Evolutionary conservation across 2,329 filamentous ascomycete species (phyloP).

Genomic region (Fusarium sp.): DNA sequence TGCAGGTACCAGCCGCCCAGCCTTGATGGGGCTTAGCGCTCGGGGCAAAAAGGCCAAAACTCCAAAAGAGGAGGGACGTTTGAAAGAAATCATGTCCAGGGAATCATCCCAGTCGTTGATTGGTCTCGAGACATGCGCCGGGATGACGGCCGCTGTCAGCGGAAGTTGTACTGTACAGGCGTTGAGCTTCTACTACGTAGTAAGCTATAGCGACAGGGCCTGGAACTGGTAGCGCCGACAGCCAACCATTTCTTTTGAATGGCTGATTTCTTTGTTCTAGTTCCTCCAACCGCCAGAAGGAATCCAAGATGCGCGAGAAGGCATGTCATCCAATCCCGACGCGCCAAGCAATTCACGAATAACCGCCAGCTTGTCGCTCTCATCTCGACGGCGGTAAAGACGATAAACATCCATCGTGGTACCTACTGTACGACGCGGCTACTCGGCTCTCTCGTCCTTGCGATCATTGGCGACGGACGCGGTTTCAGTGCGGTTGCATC

Average conservation of each 20-base stretch:
- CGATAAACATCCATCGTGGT: conserved; percentile 5
- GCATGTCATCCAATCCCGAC: conserved; percentile 35
- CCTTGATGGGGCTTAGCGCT: conserved; percentile 26
- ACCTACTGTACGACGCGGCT: conserved; percentile 10
- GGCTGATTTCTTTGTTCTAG: conserved; percentile 22
- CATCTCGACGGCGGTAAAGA: conserved; percentile 18
- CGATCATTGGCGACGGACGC: conserved; percentile 20
- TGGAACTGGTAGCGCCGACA: conserved; percentile 13
- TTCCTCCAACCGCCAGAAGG: conserved; percentile 39
- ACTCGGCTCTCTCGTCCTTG: neutral
- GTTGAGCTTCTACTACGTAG: conserved; percentile 1
- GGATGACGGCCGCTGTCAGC: conserved; percentile 4
- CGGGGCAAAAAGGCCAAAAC: neutral
- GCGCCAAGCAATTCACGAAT: conserved; percentile 19
- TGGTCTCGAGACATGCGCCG: conserved; percentile 11
- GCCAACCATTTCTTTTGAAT: conserved; percentile 20
- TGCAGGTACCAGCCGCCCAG: conserved; percentile 38
- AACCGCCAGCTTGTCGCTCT: conserved; percentile 29
- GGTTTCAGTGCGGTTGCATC: conserved; percentile 40
- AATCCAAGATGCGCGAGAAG: conserved; percentile 21
- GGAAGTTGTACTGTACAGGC: conserved; percentile 9
- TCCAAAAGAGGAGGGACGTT: conserved; percentile 10
- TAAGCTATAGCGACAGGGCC: neutral
- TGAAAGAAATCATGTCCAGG: conserved; percentile 18
- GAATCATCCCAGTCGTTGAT: conserved; percentile 15